Conservation (phyloP, 2,329 filamentous ascomycete species). For the Keithomyces neogunnii region DNA sequence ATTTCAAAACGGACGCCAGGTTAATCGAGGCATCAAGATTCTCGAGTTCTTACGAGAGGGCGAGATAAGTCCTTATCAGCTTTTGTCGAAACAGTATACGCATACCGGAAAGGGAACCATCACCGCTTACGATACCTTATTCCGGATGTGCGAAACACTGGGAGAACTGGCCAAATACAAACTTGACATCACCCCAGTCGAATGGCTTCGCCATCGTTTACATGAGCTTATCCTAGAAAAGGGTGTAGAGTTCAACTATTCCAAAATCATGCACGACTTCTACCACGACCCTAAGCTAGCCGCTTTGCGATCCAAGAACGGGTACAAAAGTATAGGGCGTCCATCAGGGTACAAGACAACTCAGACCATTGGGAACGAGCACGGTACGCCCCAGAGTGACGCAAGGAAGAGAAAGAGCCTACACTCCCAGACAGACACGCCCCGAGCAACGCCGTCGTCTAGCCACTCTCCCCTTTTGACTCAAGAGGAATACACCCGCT, state of each 20-base stretch:
- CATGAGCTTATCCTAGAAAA: conserved; percentile 37
- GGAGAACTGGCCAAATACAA: conserved; percentile 45
- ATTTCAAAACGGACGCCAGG: conserved; percentile 46
- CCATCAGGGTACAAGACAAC: conserved; percentile 38
- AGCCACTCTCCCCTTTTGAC: conserved; percentile 18
- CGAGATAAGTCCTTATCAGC: conserved; percentile 48
- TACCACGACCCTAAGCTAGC: conserved; percentile 48
- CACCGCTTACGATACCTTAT: conserved; percentile 48
- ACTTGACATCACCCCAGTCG: conserved; percentile 41
- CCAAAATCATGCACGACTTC: conserved; percentile 41
- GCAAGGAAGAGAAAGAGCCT: conserved; percentile 25
- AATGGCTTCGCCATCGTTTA: conserved; percentile 50
- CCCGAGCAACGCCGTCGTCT: conserved; percentile 17
- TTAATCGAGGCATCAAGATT: conserved; percentile 46
- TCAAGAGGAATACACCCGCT: conserved; percentile 7
- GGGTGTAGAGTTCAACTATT: conserved; percentile 41
- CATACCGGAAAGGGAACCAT: conserved; percentile 29
- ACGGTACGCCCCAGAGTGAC: conserved; percentile 14
- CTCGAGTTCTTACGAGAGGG: conserved; percentile 42
- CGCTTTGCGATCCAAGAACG: conserved; percentile 40
- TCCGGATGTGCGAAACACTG: conserved; percentile 44
- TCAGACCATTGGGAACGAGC: conserved; percentile 6
- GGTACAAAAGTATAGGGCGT: conserved; percentile 49
- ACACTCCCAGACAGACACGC: conserved; percentile 20
- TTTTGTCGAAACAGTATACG: conserved; percentile 44